Base-by-base conservation (phyloP, 1,284 basidiomycete genomes). In the Microbotryomycetes sp. region DNA sequence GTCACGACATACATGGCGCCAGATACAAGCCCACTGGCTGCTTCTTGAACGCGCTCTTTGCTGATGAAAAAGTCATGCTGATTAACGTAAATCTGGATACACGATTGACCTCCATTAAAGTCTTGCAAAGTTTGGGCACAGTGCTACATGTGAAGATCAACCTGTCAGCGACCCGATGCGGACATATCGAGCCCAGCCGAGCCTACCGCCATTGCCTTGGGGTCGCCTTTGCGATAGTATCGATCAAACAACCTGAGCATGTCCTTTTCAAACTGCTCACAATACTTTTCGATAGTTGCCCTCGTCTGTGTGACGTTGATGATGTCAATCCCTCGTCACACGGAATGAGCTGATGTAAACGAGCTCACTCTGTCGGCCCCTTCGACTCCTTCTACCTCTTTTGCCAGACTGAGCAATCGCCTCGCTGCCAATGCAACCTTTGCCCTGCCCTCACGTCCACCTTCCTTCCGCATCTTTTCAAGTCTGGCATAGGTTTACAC, bases 21-120 rank as follows among this genome's bases (percentile, higher is more conserved):
- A 0, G 62, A 64, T 0, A 66, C 64, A 12, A 72, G 56, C 0
- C 65, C 60, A 22, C 68, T 62, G 4, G 76, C 75, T 23, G 76
- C 74, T 45, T 79, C 78, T 36, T 78, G 65, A 12, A 80, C 74
- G 59, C 87, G 84, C 73, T 96, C 94, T 64, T 80, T 79, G n/a
- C 79, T 79, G 74, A 97, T 96, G 80, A 97, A 97, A 79, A 97
- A 97, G 75, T 98, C 96, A 74, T 98, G 96, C 76, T 98, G 96
- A 72, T 98, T 99, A 65, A 99, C 96, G 74, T 98, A 99, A 30
- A 98, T 91, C 76, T 97, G 93, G 5, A 98, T 89, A 74, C 94
- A 98, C 4, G 91, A 93, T 45, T 87, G 82, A 12, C 96, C 96
- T 3, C 96, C 96, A 71, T 99, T 99, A 80, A 99, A 99, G 74